Base-by-base conservation (phyloP, 2,329 filamentous ascomycete genomes). In the Phialemonium atrogriseum region DNA sequence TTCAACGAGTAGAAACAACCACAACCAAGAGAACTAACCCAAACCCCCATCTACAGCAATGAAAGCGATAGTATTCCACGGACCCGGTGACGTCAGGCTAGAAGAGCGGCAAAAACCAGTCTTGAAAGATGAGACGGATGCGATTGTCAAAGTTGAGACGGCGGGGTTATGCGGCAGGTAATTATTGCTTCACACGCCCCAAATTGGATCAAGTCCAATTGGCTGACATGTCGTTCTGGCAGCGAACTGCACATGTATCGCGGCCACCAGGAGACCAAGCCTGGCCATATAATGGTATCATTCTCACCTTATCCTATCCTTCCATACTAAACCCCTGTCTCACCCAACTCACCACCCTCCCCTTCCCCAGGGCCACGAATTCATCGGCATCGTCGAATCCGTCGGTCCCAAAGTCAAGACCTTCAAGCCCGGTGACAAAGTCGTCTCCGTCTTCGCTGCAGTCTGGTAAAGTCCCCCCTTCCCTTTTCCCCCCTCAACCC, bases 361-460 rank as follows among this genome's bases (percentile, higher is more conserved):
- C n/a, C n/a, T n/a, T n/a, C n/a, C n/a, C n/a, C n/a, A n/a, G n/a
- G 84, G 86, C 36, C 88, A 94, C 53, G 88, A 94, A 51, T 93
- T 94, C 50, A 85, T 84, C 2, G 88, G 88, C 5, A 70, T 67
- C 15, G 74, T 94, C 8, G 69, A 78, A 19, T 73, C 82, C 40
- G 62, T 70, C 27, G 87, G 87, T 0, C 60, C 68, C 11, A 68
- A 62, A 3, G 84, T 94, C 27, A 78, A 72, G 46, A 73, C 68
- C 1, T 65, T 94, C 41, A 63, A 76, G 40, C 64, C 80, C 32
- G 87, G 86, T 5, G 87, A 94, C 54, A 74, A 75, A 45, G 68
- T 94, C 20, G 84, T 94, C 13, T 73, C 80, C 15, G 84, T 88
- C 0, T 94, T 94, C 55, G 94, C 86, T n/a, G n/a, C n/a, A n/a